Conservation (phyloP, 768 basidiomycete genomes). For the Pleurotus citrinopileatus region DNA sequence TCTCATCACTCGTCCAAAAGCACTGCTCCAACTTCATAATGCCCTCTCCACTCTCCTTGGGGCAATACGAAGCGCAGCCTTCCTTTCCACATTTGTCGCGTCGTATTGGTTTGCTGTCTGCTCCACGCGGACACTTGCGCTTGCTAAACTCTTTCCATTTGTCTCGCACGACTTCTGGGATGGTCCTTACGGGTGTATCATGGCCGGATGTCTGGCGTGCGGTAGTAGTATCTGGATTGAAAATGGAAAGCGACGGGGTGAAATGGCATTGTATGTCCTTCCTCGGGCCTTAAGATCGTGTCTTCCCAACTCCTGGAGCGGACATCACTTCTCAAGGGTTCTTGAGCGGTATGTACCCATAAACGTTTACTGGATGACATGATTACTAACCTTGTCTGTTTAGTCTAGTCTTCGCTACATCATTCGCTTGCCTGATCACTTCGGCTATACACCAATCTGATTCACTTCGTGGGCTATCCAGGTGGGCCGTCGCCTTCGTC, state of each 20-base stretch:
- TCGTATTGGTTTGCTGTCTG: conserved; percentile 73
- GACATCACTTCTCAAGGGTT: conserved; percentile 37
- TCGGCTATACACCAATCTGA: conserved; percentile 59
- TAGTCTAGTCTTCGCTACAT: conserved; percentile 60
- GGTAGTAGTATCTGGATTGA: conserved; percentile 81
- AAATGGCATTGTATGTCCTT: conserved; percentile 78
- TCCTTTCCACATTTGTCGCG: conserved; percentile 70
- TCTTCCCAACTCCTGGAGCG: conserved; percentile 53
- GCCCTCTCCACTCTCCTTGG: conserved; percentile 42
- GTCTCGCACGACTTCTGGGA: conserved; percentile 82
- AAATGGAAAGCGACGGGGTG: conserved; percentile 65
- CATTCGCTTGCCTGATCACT: conserved; percentile 64
- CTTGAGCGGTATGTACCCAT: conserved; percentile 50
- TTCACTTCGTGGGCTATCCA: conserved; percentile 67
- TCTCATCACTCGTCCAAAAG: conserved; percentile 55
- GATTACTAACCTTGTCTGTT: conserved; percentile 2
- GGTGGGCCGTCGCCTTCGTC: conserved; percentile 69
- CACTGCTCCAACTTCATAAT: conserved; percentile 42
- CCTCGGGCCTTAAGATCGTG: conserved; percentile 66
- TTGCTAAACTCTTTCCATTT: conserved; percentile 60
- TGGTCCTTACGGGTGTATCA: conserved; percentile 65
- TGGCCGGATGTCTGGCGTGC: conserved; percentile 67
- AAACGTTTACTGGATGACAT: not conserved
- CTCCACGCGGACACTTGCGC: conserved; percentile 58
- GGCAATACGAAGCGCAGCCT: conserved; percentile 63